Conservation (phyloP, 768 basidiomycete species). For the Termitomyces sp. region DNA sequence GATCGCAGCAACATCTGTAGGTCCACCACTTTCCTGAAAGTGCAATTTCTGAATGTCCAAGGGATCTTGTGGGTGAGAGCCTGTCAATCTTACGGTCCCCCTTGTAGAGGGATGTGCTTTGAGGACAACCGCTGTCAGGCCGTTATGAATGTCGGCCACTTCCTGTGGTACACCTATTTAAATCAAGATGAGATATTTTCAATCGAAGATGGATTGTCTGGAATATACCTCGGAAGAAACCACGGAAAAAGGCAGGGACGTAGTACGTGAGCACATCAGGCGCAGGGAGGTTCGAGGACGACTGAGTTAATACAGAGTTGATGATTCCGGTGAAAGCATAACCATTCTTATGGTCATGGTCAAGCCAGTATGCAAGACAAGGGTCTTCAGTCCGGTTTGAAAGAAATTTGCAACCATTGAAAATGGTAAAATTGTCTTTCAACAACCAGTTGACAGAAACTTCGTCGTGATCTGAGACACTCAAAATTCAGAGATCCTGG, state of each 20-base stretch:
- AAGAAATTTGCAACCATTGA: slow-evolving; percentile 20
- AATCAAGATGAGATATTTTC: background rate
- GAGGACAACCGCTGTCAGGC: slow-evolving; percentile 20
- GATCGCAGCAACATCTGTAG: slow-evolving; percentile 20
- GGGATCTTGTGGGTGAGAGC: slow-evolving; percentile 22
- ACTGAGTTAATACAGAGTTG: slow-evolving; percentile 17
- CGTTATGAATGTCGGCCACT: slow-evolving; percentile 16
- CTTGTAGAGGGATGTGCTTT: slow-evolving; percentile 23
- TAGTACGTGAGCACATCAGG: slow-evolving; percentile 24
- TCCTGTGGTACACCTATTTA: background rate
- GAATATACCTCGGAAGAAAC: slow-evolving; percentile 21
- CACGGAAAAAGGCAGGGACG: slow-evolving; percentile 19
- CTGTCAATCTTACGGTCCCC: slow-evolving; percentile 24
- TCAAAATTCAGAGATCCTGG: background rate
- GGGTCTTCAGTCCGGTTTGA: slow-evolving; percentile 21
- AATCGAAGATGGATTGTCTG: background rate
- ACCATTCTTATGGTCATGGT: slow-evolving; percentile 16
- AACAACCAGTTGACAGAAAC: slow-evolving; percentile 22
- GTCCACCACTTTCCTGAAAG: slow-evolving; percentile 20
- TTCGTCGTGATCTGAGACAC: slow-evolving; percentile 24
- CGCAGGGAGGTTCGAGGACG: slow-evolving; percentile 13
- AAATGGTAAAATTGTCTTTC: slow-evolving; percentile 22
- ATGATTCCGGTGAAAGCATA: slow-evolving; percentile 21
- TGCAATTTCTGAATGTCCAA: slow-evolving; percentile 24
- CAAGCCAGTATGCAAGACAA: slow-evolving; percentile 23